Base-by-base conservation (phyloP, 768 basidiomycete genomes). In the Phanerodontia chrysosporium region DNA sequence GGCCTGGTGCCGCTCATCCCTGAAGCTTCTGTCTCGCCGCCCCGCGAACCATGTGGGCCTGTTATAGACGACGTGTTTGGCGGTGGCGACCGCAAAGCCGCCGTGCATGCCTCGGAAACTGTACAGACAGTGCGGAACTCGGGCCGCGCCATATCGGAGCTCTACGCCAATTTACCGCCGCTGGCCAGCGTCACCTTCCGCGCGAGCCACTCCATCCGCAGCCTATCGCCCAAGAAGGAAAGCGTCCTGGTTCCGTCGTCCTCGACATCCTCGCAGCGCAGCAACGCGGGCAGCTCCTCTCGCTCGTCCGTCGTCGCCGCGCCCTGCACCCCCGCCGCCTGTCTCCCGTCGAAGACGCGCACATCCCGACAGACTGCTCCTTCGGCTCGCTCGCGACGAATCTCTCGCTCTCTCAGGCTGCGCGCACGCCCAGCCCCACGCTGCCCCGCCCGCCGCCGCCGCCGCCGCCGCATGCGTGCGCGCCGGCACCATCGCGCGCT, bases 111-210 rank as follows among this genome's bases (percentile, higher is more conserved):
- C 9, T 35, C 35, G 55, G 24, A 22, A 5, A 32, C 36, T 8
- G 10, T 25, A 21, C 18, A n/a, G 6, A 51, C 29, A 3, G 28
- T 45, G 21, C 45, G n/a, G 25, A 48, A 48, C 13, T 6, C 49
- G 49, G 49, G 32, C 7, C 49, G 28, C 21, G n/a, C 28, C 30
- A 14, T 21, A 13, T 14, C 53, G 0, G 18, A 46, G 27, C 36
- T 58, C 4, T 60, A 62, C 36, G 61, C 48, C 35, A 59, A 64
- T 24, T 62, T 69, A 10, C 62, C 64, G 1, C 66, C 66, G 1
- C 63, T 66, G 16, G 67, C 67, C 0, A 66, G 65, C 55, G 58
- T 64, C 27, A 59, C 61, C 13, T 67, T 69, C 63, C 66, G 67
- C 16, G 60, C 57, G 22, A 65, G 64, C 58, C 55, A 65, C 49